Evolutionary conservation across 169 alveolate genomes (phyloP).

Genomic region (Plasmodium blacklocki): DNA sequence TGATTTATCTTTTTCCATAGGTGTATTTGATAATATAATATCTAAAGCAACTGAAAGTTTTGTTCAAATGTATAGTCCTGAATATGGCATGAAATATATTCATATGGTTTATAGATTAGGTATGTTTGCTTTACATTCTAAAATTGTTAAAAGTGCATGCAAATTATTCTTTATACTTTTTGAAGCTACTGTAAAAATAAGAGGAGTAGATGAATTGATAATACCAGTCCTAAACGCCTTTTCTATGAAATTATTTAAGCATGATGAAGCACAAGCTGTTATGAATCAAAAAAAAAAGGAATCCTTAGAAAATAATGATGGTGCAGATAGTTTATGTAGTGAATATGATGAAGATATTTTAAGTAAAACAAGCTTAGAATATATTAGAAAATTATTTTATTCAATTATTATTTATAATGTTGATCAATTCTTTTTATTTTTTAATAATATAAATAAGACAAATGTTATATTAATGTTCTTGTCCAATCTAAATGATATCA

Average conservation of each 20-base stretch:
- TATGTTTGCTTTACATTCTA: slow-evolving; percentile 70
- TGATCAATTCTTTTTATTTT: slow-evolving; percentile 39
- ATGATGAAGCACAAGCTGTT: slow-evolving; percentile 36
- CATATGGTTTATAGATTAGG: slow-evolving; percentile 69
- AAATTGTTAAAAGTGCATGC: slow-evolving; percentile 52
- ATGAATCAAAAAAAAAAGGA: slow-evolving; percentile 35
- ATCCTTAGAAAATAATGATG: slow-evolving; percentile 38
- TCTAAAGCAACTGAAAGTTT: slow-evolving; percentile 51
- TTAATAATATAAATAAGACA: slow-evolving; percentile 46
- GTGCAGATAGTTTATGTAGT: slow-evolving; percentile 45
- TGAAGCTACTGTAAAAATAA: slow-evolving; percentile 60
- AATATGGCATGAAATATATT: slow-evolving; percentile 50
- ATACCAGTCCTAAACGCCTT: slow-evolving; percentile 55
- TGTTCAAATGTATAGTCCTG: slow-evolving; percentile 50
- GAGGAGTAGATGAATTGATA: slow-evolving; percentile 60
- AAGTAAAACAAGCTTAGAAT: slow-evolving; percentile 61
- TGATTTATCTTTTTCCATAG: slow-evolving; percentile 54
- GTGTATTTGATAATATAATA: slow-evolving; percentile 60
- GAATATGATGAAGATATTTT: slow-evolving; percentile 65
- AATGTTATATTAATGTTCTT: slow-evolving; percentile 22
- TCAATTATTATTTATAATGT: slow-evolving; percentile 49
- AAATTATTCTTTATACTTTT: slow-evolving; percentile 45
- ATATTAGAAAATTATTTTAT: slow-evolving; percentile 44
- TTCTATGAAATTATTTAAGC: slow-evolving; percentile 58
- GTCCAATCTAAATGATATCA: slow-evolving; percentile 27